A percentile compares a stretch with the other conserved stretches of the same genome.
Evolutionary conservation across 495 filamentous ascomycete species (phyloP).

Genomic region (Chaetomium fimeti): DNA sequence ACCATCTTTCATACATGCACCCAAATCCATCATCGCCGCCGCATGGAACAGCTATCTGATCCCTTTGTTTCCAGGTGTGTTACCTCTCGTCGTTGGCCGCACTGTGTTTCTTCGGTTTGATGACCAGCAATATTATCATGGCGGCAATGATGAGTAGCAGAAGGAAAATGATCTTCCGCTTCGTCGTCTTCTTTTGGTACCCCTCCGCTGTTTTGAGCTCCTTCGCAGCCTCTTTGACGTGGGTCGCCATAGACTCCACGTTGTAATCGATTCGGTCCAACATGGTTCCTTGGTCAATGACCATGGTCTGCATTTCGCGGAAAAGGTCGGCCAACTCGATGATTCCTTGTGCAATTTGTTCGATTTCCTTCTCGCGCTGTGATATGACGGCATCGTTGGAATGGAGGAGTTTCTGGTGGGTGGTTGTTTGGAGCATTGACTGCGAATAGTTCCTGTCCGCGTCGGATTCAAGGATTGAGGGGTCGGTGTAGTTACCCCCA

Average conservation of each 20-base stretch:
- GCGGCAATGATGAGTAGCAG: constrained; percentile 79
- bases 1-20: background rate
- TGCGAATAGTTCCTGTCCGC: constrained; percentile 91
- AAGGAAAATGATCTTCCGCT: constrained; percentile 86
- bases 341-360: constrained; percentile 94
- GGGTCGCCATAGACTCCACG: constrained; percentile 83
- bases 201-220: constrained; percentile 79
- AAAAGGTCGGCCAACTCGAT: constrained; percentile 96
- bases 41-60: background rate
- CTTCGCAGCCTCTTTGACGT: constrained; percentile 89
- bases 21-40: background rate
- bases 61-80: too few species aligned
- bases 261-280: constrained; percentile 98
- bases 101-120: constrained; percentile 70
- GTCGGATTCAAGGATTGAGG: constrained; percentile 83
- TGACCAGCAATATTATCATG: constrained; percentile 77
- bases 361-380: constrained; percentile 95
- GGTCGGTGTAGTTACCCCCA: constrained; percentile 52
- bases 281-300: constrained; percentile 98
- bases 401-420: constrained; percentile 62
- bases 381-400: constrained; percentile 82
- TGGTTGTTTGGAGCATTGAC: constrained; percentile 72
- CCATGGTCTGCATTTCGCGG: constrained; percentile 91
- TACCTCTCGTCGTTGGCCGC: constrained; percentile 7
- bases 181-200: constrained; percentile 87